Evolutionary conservation across 1,284 basidiomycete genomes (phyloP).

Genomic region (Schizophyllum amplum): DNA sequence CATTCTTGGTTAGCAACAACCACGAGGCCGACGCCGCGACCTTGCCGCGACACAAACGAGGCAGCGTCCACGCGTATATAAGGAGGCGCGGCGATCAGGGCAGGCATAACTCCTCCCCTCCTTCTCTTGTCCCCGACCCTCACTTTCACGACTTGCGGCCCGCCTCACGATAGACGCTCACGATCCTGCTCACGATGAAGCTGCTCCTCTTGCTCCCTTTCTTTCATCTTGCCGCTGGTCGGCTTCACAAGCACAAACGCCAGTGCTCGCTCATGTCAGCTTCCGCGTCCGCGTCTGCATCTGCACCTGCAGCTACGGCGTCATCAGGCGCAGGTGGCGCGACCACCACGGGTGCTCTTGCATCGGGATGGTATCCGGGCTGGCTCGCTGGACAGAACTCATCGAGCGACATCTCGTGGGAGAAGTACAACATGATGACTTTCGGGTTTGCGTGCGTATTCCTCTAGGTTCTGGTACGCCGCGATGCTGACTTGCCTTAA

Average conservation of each 20-base stretch:
- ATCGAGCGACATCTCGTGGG: slow-evolving; percentile 46
- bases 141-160: not conserved
- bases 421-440: slow-evolving; percentile 53
- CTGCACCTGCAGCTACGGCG: slow-evolving; percentile 58
- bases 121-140: not conserved
- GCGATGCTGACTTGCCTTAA: slow-evolving; percentile 6
- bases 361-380: slow-evolving; percentile 57
- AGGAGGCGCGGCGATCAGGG: not conserved
- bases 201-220: not conserved
- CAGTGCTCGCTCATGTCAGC: slow-evolving; percentile 27
- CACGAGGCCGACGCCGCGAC: not conserved
- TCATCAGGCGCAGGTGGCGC: not conserved
- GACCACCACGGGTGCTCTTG: slow-evolving; percentile 19
- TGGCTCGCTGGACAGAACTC: slow-evolving; percentile 46
- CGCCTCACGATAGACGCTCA: not conserved
- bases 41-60: not conserved
- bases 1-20: not conserved
- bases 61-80: not conserved
- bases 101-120: not conserved
- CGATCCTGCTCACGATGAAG: not conserved
- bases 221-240: not conserved
- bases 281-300: slow-evolving; percentile 65
- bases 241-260: not conserved
- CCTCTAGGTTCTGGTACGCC: not conserved
- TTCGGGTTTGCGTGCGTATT: slow-evolving; percentile 56